Conservation (phyloP, 352 stramenopile species). For the Paralagenidium karlingii region DNA sequence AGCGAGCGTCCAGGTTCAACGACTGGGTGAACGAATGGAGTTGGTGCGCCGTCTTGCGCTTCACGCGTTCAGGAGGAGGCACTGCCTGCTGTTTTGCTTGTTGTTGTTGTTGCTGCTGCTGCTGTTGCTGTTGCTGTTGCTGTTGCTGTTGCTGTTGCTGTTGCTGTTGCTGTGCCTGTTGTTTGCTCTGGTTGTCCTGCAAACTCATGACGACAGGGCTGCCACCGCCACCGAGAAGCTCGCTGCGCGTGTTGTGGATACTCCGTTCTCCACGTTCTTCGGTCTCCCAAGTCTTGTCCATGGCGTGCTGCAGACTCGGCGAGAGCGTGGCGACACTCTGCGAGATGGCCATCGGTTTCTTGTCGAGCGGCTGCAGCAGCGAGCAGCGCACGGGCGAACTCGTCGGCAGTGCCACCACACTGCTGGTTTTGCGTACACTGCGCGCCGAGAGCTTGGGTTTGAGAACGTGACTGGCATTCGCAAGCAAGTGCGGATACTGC, state of each 20-base stretch:
- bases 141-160: too few relatives aligned
- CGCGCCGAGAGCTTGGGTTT: constrained; percentile 26
- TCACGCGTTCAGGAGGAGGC: too few relatives aligned
- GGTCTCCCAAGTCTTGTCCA: too few relatives aligned
- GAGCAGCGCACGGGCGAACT: background rate
- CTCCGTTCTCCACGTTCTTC: too few relatives aligned
- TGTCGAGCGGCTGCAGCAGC: background rate
- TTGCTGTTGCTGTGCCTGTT: too few relatives aligned
- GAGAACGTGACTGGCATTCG: constrained; percentile 7
- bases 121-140: too few relatives aligned
- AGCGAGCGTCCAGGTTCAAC: constrained; percentile 56
- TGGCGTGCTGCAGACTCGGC: constrained; percentile 33
- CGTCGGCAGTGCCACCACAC: constrained; percentile 14
- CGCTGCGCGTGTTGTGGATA: too few relatives aligned
- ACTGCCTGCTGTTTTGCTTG: too few relatives aligned
- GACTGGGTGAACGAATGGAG: constrained; percentile 69
- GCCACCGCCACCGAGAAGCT: too few relatives aligned
- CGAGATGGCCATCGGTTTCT: constrained; percentile 8
- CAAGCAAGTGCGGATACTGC: constrained; percentile 5
- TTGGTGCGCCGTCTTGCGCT: too few relatives aligned
- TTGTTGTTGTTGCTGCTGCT: too few relatives aligned
- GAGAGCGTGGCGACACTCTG: constrained; percentile 17
- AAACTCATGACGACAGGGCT: background rate
- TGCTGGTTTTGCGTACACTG: constrained; percentile 39
- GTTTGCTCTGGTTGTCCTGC: too few relatives aligned